Evolutionary conservation across 257 asterid species (phyloP), one percentile per base, ranked within the genome.

Genomic region (Mitragyna speciosa): DNA sequence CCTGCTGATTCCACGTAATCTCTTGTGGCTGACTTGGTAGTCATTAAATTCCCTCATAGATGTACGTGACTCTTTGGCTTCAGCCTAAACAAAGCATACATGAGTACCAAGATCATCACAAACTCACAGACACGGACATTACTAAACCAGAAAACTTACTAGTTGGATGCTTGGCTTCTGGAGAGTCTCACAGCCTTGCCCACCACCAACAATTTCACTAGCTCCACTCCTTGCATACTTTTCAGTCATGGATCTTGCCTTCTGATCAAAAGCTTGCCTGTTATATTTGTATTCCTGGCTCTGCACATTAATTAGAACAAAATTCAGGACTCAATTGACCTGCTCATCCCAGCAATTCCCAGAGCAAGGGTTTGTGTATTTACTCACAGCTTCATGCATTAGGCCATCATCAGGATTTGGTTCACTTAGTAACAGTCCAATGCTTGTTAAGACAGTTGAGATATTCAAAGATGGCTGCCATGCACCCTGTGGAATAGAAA

Each of bases 361-460:
- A 68, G 5, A 52, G 72, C 52, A 75, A 47, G 63, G 66, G 51
- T 70, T 67, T 68, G 61, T 24, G 80, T 77, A 30, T 79, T 73
- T 71, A 87, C 97, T 88, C 81, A 94, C 98, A 83, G 89, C 96
- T 68, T 94, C 98, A 75, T 90, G 92, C 98, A 92, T 94, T 81
- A 94, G 90, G 70, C 98, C 96, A 85, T 94, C 98, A 77, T 94
- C 98, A 48, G 97, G 98, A 85, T 94, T 94, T 71, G 98, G 98
- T 80, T 94, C 98, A 81, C 88, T 87, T 59, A 92, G 85, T 76
- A 94, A 81, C 79, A 91, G 88, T n/a, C 97, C 92, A 67, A 94
- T 89, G 89, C 98, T 87, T 73, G 94, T 89, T 79, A 94, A 81
- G 80, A 92, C 89, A 61, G 97, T 89, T 76, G 98, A 94, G 89